phyloP scores from a whole-genome alignment of 148 eudicot genomes.

The Cornus controversa region DNA sequence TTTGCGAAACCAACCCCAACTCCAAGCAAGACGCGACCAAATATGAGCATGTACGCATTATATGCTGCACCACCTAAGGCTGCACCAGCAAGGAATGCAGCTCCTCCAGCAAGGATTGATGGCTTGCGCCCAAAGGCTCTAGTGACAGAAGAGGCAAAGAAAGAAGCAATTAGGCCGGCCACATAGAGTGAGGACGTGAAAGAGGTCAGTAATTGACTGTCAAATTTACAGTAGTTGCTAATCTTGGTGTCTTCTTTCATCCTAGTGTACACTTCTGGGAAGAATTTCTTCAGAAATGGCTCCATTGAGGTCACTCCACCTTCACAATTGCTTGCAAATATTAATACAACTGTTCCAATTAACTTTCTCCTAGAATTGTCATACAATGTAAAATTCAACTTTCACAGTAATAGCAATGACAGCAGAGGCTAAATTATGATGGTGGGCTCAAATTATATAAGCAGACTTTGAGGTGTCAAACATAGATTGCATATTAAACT shows the following conservation, averaged over 20 bases:
- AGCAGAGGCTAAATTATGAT: neutral
- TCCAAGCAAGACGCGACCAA: constrained; percentile 56
- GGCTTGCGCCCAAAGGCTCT: constrained; percentile 44
- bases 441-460: too few species aligned
- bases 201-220: constrained; percentile 42
- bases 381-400: neutral
- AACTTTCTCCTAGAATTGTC: neutral
- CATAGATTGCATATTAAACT: too few species aligned
- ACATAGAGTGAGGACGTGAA: constrained; percentile 64
- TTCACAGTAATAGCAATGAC: neutral
- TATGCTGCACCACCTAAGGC: constrained; percentile 43
- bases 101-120: constrained; percentile 47
- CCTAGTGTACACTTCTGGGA: constrained; percentile 45
- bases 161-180: constrained; percentile 49
- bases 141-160: constrained; percentile 47
- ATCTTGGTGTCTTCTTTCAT: constrained; percentile 39
- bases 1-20: constrained; percentile 61
- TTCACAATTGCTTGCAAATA: constrained; percentile 5
- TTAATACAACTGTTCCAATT: neutral
- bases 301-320: constrained; percentile 73
- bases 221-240: constrained; percentile 63
- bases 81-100: constrained; percentile 45
- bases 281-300: constrained; percentile 47
- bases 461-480: too few species aligned
- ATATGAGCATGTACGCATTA: constrained; percentile 45